Base-by-base conservation (phyloP, 371 early-diverging fungal genomes). In the Rhizopus arrhizus region DNA sequence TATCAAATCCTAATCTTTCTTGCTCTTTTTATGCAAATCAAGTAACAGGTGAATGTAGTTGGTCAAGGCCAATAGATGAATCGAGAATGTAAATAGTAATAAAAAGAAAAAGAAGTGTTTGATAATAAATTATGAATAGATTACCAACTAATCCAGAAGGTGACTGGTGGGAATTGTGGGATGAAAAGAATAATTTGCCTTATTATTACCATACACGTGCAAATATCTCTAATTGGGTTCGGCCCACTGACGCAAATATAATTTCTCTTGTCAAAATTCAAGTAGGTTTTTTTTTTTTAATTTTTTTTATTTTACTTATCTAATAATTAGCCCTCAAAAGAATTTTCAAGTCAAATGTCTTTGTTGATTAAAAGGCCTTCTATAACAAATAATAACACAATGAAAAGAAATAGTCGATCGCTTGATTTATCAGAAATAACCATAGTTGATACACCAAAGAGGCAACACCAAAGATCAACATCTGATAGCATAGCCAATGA, bases 141-240 rank as follows among this genome's bases (percentile, higher is more conserved):
- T 13, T 38, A 45, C 55, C 66, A n/a, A 56, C 29, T 5, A 58
- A 66, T 68, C 90, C 89, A 15, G 82, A 82, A 35, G 89, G 88
- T 59, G 95, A 95, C 64, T 97, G 95, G 95, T 96, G 96, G 96
- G 95, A 95, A 76, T 82, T 96, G 38, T 88, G 87, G 66, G 96
- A 97, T 72, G 91, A 94, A 35, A 78, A 83, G 43, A 85, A 91
- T 57, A 85, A 89, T 45, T 71, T 91, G 43, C 87, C 88, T 5
- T 97, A 95, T 73, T 96, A 92, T 71, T 96, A 94, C 80, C 90
- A 95, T 74, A 88, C 95, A 4, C 75, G 77, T 53, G 89, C 93
- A 0, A 86, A 87, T 29, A 75, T 87, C 53, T 94, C 95, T 10
- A 93, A 91, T 66, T 97, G 97, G 97, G 67, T 81, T 42, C 77